Evolutionary conservation across 2,329 filamentous ascomycete genomes (phyloP), one percentile per base, ranked within the genome.

Genomic region (Botryotinia calthae): DNA sequence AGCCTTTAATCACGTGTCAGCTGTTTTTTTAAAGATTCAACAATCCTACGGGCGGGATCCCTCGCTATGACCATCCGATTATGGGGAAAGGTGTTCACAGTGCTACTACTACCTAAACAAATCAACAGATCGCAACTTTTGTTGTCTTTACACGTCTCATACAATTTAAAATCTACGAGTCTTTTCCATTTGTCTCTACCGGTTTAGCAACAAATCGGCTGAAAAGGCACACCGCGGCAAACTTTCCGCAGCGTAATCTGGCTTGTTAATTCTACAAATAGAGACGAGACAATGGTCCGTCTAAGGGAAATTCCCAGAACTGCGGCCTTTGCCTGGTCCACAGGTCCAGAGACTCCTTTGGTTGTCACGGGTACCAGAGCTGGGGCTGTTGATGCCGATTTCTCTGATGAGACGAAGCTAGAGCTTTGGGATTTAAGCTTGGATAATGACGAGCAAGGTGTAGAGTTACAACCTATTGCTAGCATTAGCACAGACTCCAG

Each of bases 261-360:
- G 65, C n/a, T 72, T 72, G 65, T 70, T 46, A 42, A 63, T 51
- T 54, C 58, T 46, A 62, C 25, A 51, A 64, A 66, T 54, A 65
- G 20, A 71, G 75, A 72, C 77, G 74, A 74, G 75, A 78, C 65
- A 83, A 99, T 99, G 96, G 95, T 98, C 84, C 93, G 94, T 85
- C 87, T 98, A 84, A 90, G 95, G 87, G 95, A 98, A 86, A 97
- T 99, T 81, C 93, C 94, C 82, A 90, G 96, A 84, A 99, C 96
- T 80, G 96, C 95, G 83, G 93, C 95, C 80, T 99, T 99, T 83
- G 94, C 96, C 81, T 99, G 96, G 95, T 97, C 94, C 78, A 92
- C 95, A 40, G 93, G 91, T 78, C 85, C 93, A 68, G 88, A 89
- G 56, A 89, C 91, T 78, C 94, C 95, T 79, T 87, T 97, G 78